These are phyloP conservation scores for Rhytidhysteron rufulum DNA, from an alignment of 2,329 filamentous ascomycete genomes.

Conservation along the genomic window DNA sequence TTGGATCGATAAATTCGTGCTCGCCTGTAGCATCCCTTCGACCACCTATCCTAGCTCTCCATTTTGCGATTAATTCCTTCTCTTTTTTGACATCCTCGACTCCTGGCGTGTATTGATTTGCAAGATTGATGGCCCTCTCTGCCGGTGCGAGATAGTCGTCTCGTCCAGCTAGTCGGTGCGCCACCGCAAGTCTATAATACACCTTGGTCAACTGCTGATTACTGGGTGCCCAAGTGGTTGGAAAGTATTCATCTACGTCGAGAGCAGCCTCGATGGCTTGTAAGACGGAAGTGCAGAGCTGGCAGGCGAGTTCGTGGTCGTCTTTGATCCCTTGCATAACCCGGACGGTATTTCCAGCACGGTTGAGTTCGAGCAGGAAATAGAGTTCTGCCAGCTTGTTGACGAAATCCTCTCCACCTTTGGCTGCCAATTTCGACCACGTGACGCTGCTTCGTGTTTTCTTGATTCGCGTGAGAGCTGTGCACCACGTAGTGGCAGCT, in stretches of 20 bases:
- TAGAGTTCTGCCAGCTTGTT: neutral
- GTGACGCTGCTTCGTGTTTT: neutral
- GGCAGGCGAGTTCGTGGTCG: neutral
- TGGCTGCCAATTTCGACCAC: neutral
- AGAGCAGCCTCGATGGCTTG: neutral
- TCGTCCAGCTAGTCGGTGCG: neutral
- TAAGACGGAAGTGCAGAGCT: neutral
- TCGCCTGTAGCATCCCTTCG: too few species aligned
- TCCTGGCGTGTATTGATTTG: neutral
- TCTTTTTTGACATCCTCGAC: neutral
- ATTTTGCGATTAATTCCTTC: neutral
- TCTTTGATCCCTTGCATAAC: neutral
- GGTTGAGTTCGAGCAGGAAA: neutral
- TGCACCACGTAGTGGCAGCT: neutral
- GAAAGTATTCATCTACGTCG: neutral
- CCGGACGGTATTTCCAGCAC: neutral
- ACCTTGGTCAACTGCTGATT: neutral
- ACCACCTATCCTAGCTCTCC: neutral
- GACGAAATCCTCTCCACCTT: neutral
- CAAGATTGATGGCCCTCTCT: neutral
- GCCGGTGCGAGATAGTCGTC: neutral
- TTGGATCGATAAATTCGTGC: too few species aligned
- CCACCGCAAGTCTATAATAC: neutral
- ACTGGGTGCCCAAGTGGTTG: neutral
- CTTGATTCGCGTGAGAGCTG: neutral